Evolutionary conservation across 169 alveolate genomes (phyloP).

Genomic region (Plasmodium gonderi): DNA sequence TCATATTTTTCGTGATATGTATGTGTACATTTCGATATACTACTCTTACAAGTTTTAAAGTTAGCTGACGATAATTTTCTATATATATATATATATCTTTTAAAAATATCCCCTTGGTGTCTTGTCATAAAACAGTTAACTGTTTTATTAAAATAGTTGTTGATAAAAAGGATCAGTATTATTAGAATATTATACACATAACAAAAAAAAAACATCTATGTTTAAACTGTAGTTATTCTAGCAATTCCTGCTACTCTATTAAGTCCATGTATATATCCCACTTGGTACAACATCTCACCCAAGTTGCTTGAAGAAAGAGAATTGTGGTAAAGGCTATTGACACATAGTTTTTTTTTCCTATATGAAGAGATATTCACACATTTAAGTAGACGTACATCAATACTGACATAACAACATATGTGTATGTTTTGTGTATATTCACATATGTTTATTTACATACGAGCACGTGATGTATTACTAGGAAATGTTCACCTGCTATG

Average conservation of each 20-base stretch:
- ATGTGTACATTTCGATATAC: neutral
- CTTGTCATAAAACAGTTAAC: neutral
- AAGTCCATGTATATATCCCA: neutral
- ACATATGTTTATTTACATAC: neutral
- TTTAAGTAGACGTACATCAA: neutral
- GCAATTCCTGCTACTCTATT: neutral
- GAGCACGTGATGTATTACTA: neutral
- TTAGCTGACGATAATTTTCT: neutral
- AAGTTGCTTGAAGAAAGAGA: neutral
- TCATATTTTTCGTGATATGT: neutral
- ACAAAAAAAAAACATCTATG: neutral
- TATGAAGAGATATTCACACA: neutral
- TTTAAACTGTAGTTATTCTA: neutral
- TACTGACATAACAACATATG: neutral
- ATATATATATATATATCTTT: neutral
- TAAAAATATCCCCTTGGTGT: neutral
- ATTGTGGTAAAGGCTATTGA: neutral
- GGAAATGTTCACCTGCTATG: neutral
- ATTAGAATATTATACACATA: neutral
- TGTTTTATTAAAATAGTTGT: neutral
- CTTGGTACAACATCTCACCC: neutral
- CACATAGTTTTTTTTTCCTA: neutral
- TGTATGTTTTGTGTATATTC: neutral
- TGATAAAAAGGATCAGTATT: neutral
- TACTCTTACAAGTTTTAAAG: neutral